Evolutionary conservation across 2,329 filamentous ascomycete species (phyloP), one percentile per base, ranked within the genome.

Genomic region (Chaetomium olivaceum): DNA sequence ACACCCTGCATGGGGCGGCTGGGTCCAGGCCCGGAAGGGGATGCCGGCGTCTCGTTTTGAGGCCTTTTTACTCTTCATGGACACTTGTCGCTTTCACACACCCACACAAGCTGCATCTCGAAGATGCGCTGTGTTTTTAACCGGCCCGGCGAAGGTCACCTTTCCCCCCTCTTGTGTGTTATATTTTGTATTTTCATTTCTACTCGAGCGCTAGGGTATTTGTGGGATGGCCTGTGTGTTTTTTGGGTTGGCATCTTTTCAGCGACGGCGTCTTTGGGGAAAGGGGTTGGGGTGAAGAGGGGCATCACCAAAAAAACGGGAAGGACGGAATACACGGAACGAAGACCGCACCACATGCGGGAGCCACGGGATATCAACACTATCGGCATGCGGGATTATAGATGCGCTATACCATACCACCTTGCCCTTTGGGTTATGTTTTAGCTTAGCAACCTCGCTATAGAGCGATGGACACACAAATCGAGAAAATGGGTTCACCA

Each of bases 221-320:
- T n/a, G 39, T 19, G 14, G 52, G 23, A 21, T 46, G 25, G 21
- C 3, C 51, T 52, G 29, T 46, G n/a, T 21, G 9, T 31, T 19
- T 62, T 62, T 36, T 48, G 25, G 23, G 12, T 54, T 55, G 14
- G 11, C 2, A 36, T n/a, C 51, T 31, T 31, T 54, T 46, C 14
- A 66, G 64, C 64, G 60, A 62, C 21, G 64, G 64, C 48, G 64
- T 62, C n/a, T 58, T 48, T 29, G 52, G 54, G 39, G 27, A 29
- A 59, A 3, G 27, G 14, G 11, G 14, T 19, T 19, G 16, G 39
- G 39, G 39, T 36, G 12, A 36, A 43, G 16, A 19, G 36, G 48
- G 48, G 33, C 25, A 25, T 27, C 55, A 46, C 31, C 25, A 54
- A 58, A 59, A 58, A 9, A 36, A 29, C 7, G n/a, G 21, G 27